Percentiles rank a stretch among this genome's conserved stretches.
Conservation (phyloP, 2,329 filamentous ascomycete species). For the Botryotinia calthae region DNA sequence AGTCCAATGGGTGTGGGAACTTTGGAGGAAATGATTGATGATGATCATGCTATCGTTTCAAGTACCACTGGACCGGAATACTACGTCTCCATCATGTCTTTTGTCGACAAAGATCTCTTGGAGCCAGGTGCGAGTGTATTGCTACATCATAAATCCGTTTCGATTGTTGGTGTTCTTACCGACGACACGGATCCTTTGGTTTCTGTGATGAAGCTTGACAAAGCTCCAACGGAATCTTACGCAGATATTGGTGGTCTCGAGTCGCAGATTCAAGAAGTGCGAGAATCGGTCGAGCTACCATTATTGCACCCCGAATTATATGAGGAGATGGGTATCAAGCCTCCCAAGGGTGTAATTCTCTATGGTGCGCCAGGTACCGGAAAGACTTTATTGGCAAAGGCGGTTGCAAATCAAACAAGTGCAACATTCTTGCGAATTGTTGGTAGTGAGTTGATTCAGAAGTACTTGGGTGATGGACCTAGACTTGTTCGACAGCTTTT, state of each 20-base stretch:
- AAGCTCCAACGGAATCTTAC: conserved; percentile 96
- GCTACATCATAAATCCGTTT: conserved; percentile 95
- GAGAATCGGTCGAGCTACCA: conserved; percentile 94
- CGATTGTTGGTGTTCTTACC: conserved; percentile 93
- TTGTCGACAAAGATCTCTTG: conserved; percentile 96
- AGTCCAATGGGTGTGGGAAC: conserved; percentile 98
- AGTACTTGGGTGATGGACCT: conserved; percentile 95
- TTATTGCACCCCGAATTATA: conserved; percentile 95
- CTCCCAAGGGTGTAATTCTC: conserved; percentile 97
- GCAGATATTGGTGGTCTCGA: conserved; percentile 97
- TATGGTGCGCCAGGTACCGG: conserved; percentile 97
- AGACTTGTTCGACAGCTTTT: conserved; percentile 94
- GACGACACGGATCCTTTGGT: conserved; percentile 95
- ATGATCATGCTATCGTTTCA: conserved; percentile 97
- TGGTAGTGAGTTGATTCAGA: conserved; percentile 95
- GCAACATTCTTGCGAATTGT: conserved; percentile 97
- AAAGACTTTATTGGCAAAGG: conserved; percentile 94
- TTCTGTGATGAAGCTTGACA: conserved; percentile 98
- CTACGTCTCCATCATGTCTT: conserved; percentile 99
- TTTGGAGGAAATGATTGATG: conserved; percentile 97
- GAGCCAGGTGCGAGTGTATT: conserved; percentile 95
- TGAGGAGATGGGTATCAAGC: conserved; percentile 99
- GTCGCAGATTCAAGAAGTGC: conserved; percentile 92
- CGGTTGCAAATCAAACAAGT: conserved; percentile 97
- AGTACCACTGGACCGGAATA: conserved; percentile 97